Conservation (phyloP, 108 stramenopile species). For the Seminavis robusta region DNA sequence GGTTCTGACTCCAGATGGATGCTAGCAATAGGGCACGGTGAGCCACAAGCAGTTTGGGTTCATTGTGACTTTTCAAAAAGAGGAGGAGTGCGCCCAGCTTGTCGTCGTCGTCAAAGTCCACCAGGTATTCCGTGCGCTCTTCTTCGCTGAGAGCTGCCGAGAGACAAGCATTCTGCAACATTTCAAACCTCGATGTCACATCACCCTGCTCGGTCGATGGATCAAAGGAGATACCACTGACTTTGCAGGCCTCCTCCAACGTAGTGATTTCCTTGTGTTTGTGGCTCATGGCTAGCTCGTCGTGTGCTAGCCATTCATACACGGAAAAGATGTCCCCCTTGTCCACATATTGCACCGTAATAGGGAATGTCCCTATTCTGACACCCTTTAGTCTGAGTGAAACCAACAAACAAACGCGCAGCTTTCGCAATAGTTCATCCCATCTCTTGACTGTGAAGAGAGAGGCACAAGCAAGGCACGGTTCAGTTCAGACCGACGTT, state of each 20-base stretch:
- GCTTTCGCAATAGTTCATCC: conserved; percentile 63
- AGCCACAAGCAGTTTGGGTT: conserved; percentile 44
- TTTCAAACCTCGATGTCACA: conserved; percentile 18
- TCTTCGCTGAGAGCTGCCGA: conserved; percentile 22
- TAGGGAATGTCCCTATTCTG: conserved; percentile 50
- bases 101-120: conserved; percentile 35
- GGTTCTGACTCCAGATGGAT: conserved; percentile 51
- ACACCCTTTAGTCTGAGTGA: conserved; percentile 61
- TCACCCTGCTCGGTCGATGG: conserved; percentile 63
- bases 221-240: conserved; percentile 54
- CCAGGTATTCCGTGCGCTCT: conserved; percentile 31
- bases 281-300: conserved; percentile 70
- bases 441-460: conserved; percentile 35
- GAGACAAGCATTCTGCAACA: conserved; percentile 43
- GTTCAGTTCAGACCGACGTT: too few relatives aligned
- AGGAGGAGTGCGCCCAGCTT: conserved; percentile 39
- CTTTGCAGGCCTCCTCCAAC: conserved; percentile 64
- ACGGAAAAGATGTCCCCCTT: conserved; percentile 59
- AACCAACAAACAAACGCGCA: conserved; percentile 70
- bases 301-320: conserved; percentile 68
- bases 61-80: conserved; percentile 31
- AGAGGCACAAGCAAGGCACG: background rate
- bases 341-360: conserved; percentile 61
- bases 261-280: conserved; percentile 56
- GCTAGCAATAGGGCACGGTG: conserved; percentile 72